Evolutionary conservation across 2,329 filamentous ascomycete genomes (phyloP).

Genomic region (Exophiala alcalophila): DNA sequence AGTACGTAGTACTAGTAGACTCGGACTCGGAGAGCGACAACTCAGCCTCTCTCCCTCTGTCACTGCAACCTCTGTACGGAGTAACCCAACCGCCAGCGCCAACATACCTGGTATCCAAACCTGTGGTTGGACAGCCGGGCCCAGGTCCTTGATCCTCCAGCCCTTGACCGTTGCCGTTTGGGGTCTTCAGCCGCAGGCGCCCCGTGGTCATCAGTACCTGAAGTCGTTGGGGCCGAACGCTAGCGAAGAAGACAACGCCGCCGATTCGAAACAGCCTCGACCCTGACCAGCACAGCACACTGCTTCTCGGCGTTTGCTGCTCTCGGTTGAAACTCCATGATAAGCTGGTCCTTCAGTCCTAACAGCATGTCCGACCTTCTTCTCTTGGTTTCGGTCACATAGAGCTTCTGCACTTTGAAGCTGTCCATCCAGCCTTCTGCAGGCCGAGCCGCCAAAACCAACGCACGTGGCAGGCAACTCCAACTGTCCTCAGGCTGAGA

Average conservation of each 20-base stretch:
- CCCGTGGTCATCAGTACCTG: too few species aligned
- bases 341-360: conserved; percentile 3
- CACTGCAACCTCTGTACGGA: too few species aligned
- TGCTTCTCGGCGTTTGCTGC: conserved; percentile 7
- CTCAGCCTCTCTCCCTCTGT: too few species aligned
- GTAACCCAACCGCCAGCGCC: too few species aligned
- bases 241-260: too few species aligned
- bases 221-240: conserved; percentile 10
- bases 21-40: too few species aligned
- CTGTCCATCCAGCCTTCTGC: neutral
- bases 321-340: conserved; percentile 5
- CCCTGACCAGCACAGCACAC: neutral
- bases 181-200: conserved; percentile 9
- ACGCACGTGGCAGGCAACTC: neutral
- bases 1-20: too few species aligned
- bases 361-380: neutral
- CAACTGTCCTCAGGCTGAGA: conserved; percentile 18
- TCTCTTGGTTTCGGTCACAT: neutral
- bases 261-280: conserved; percentile 1
- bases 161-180: too few species aligned
- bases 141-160: conserved; percentile 6
- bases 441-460: neutral
- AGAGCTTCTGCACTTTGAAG: neutral
- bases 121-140: too few species aligned
- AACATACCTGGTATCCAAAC: too few species aligned